phyloP scores from a whole-genome alignment of 1,139 yeast species.

The Komagataea norvegica region DNA sequence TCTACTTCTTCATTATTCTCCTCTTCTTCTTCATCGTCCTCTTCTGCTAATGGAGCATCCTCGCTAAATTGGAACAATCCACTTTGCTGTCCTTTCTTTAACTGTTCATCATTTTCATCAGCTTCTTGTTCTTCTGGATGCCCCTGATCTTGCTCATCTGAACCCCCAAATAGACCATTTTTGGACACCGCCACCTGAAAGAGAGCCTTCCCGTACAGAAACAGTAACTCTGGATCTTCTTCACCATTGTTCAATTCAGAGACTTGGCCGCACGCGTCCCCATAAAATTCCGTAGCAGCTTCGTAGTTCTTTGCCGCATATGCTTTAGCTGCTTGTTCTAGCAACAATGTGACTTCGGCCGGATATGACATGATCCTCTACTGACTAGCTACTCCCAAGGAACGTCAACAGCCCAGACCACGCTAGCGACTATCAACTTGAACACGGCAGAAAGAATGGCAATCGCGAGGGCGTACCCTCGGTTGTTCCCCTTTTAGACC shows the following conservation, averaged over 20 bases:
- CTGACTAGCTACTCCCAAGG: neutral
- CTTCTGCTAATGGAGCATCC: slow-evolving; percentile 46
- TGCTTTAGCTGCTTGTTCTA: slow-evolving; percentile 56
- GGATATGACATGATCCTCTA: slow-evolving; percentile 15
- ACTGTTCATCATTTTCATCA: slow-evolving; percentile 19
- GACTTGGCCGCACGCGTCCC: slow-evolving; percentile 63
- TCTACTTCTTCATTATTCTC: slow-evolving; percentile 38
- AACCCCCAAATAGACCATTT: slow-evolving; percentile 76
- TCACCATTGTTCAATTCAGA: slow-evolving; percentile 48
- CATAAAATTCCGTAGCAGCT: slow-evolving; percentile 64
- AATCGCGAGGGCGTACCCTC: too few relatives aligned
- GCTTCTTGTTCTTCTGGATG: slow-evolving; percentile 17
- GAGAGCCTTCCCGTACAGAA: slow-evolving; percentile 74
- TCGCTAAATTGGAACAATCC: slow-evolving; percentile 52
- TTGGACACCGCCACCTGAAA: slow-evolving; percentile 73
- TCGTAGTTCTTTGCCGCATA: slow-evolving; percentile 65
- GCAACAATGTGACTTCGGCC: slow-evolving; percentile 38
- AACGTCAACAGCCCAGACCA: too few relatives aligned
- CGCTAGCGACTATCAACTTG: too few relatives aligned
- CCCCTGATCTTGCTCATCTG: slow-evolving; percentile 22
- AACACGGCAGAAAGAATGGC: too few relatives aligned
- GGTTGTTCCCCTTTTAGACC: neutral
- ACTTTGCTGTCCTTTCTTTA: slow-evolving; percentile 14
- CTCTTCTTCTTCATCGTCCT: slow-evolving; percentile 34
- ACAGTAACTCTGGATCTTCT: slow-evolving; percentile 68